Base-by-base conservation (phyloP, 352 stramenopile genomes). In the Phytophthora crassamura region DNA sequence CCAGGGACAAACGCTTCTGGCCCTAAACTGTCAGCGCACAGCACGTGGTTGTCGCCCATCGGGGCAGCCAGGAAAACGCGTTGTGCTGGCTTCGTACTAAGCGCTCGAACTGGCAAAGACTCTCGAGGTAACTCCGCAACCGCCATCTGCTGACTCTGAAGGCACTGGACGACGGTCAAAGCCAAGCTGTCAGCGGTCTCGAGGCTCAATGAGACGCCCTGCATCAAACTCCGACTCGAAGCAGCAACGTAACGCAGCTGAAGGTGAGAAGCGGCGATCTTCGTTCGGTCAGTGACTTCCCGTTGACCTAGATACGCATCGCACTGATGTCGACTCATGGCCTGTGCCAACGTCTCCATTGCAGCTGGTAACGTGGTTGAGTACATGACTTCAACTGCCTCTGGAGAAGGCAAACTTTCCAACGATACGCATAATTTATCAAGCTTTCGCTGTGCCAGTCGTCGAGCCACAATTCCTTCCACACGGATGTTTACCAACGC, bases 21-120 rank as follows among this genome's bases (percentile, higher is more conserved):
- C 0, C 75, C 76, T 28, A 92, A 69, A 47, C 80, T 93, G 43
- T 93, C 82, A 7, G 70, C 69, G 56, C 80, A 88, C 9, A 93
- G 28, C 2, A 94, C 48, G 11, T 73, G 75, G 16, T 86, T 67
- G 33, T 89, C 79, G 5, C 77, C 70, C 66, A 94, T 81, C 0
- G 78, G 73, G 0, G 79, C 12, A 0, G 67, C 67, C 4, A 84
- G 9, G 43, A 79, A 80, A 4, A 86, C 64, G 8, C 82, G 72
- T 9, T 77, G 62, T 1, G 49, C 61, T 55, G 50, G 36, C 33
- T 81, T 84, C 8, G 34, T 7, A 4, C 75, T 74, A 10, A 84
- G 54, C 7, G 59, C 25, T 7, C 67, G 65, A 25, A 90, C 43
- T 0, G 56, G 9, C 63, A 42, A 46, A 59, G 67, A 16, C 43